Base-by-base conservation (phyloP, 2,329 filamentous ascomycete species). In the Nannizziopsis barbatae region DNA sequence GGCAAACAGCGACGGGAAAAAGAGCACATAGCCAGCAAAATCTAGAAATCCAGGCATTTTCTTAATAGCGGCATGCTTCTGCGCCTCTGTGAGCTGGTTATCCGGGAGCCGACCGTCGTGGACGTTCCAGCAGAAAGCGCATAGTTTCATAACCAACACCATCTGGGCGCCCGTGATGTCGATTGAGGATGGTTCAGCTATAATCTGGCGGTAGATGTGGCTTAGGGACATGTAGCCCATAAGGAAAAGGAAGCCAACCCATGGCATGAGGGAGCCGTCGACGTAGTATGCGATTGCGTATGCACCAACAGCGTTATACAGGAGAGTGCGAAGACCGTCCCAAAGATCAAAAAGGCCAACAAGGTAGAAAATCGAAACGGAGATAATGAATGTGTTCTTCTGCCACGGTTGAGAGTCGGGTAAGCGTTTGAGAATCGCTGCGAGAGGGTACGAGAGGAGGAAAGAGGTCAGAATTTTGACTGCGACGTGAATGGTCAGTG, bases 131-230 rank as follows among this genome's bases (percentile, higher is more conserved):
- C 87, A 94, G 62, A 98, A 98, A 4, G 90, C 85, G 17, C 82
- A 87, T 32, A 98, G 79, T 67, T 98, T 98, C 87, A 98, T 98
- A 54, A 96, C 83, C 57, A 96, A 70, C 31, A 98, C 92, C 92
- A 98, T 98, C 66, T 98, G 92, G 1, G 90, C 88, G 52, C 76
- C 89, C 0, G 90, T 95, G 57, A 98, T 89, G 64, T 98, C 92
- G 51, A 95, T 74, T 1, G 71, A 67, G 35, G 77, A 74, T 0
- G 85, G 78, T 52, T 79, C 75, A 57, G 84, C 74, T 35, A 76
- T 70, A 35, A 81, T 77, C 65, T 94, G 87, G 35, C 93, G 84
- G 50, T 79, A 72, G 53, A 98, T 83, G 65, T 98, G 92, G 64
- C 80, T 94, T 59, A 90, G 65, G 40, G 89, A 90, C 83, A 96